Percentiles rank a stretch among this genome's conserved stretches.
phyloP scores from a whole-genome alignment of 495 filamentous ascomycete genomes.

The Podospora comata region DNA sequence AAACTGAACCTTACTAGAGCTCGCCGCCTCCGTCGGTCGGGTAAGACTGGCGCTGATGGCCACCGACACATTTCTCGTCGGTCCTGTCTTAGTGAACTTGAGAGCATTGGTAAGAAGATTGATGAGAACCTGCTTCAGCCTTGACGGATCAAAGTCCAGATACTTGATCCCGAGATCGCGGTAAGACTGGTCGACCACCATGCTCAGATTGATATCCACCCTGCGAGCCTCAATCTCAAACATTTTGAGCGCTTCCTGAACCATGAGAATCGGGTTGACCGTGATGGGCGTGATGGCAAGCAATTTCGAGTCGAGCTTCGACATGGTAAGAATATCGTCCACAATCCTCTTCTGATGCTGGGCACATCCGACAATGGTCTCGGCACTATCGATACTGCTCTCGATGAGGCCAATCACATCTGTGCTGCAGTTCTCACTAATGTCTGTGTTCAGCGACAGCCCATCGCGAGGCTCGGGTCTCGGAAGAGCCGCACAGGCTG shows the following conservation, averaged over 20 bases:
- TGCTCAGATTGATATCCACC: conserved; percentile 61
- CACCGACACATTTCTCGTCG: conserved; percentile 37
- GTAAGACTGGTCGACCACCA: conserved; percentile 58
- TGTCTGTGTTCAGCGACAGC: conserved; percentile 1
- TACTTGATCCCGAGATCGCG: conserved; percentile 55
- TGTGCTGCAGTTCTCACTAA: conserved; percentile 13
- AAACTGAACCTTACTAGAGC: conserved; percentile 35
- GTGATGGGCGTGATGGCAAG: conserved; percentile 65
- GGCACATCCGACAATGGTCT: conserved; percentile 72
- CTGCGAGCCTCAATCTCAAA: conserved; percentile 67
- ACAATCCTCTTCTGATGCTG: conserved; percentile 79
- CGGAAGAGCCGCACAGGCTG: not conserved
- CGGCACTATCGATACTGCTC: conserved; percentile 61
- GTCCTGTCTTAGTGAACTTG: conserved; percentile 64
- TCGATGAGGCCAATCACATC: conserved; percentile 42
- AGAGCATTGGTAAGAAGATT: conserved; percentile 72
- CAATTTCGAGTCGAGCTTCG: conserved; percentile 72
- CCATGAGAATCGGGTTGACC: conserved; percentile 60
- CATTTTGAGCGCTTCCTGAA: conserved; percentile 63
- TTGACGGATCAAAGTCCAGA: conserved; percentile 65
- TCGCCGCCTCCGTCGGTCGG: conserved; percentile 32
- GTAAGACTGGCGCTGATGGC: conserved; percentile 31
- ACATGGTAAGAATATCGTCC: conserved; percentile 74
- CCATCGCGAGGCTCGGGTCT: not conserved
- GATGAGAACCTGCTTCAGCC: conserved; percentile 69